These are phyloP conservation scores for Obelidium mucronatum DNA, from an alignment of 192 early-diverging fungal species.

Conservation along the genomic window DNA sequence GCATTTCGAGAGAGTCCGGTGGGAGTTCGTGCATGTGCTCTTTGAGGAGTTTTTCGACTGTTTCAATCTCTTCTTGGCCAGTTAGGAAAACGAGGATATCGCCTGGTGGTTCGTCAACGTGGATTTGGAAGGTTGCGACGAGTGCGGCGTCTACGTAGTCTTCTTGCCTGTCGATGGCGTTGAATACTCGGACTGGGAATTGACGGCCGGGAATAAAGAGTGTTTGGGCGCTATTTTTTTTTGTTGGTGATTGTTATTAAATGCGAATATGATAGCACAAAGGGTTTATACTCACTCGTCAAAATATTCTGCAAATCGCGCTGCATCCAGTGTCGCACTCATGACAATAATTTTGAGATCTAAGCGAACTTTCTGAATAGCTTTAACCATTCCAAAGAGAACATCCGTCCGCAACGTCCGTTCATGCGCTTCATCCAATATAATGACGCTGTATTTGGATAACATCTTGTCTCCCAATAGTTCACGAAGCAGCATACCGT, in stretches of 20 bases:
- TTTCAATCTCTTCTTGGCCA: slow-evolving; percentile 95
- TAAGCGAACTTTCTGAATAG: slow-evolving; percentile 74
- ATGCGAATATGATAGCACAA: not conserved
- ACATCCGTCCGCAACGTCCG: slow-evolving; percentile 96
- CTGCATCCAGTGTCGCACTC: slow-evolving; percentile 95
- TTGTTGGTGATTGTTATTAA: not conserved
- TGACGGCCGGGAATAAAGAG: slow-evolving; percentile 90
- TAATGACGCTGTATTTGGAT: slow-evolving; percentile 80
- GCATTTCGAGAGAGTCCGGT: slow-evolving; percentile 52
- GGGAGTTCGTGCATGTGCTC: slow-evolving; percentile 74
- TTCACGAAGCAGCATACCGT: slow-evolving; percentile 95
- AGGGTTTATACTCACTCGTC: slow-evolving; percentile 60
- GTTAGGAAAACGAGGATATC: slow-evolving; percentile 96
- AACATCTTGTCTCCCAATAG: slow-evolving; percentile 83
- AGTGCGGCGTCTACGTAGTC: slow-evolving; percentile 94
- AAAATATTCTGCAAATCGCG: slow-evolving; percentile 91
- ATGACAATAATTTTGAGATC: slow-evolving; percentile 94
- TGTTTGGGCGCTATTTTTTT: slow-evolving; percentile 70
- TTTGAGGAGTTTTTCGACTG: slow-evolving; percentile 80
- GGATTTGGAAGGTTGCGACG: slow-evolving; percentile 87
- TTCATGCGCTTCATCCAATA: slow-evolving; percentile 98
- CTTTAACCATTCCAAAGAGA: slow-evolving; percentile 94
- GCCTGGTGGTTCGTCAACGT: slow-evolving; percentile 82
- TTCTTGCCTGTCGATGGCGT: slow-evolving; percentile 77
- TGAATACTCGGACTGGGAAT: slow-evolving; percentile 86